Evolutionary conservation across 1,284 basidiomycete species (phyloP), one percentile per base, ranked within the genome.

Genomic region (Ustilago lituana): DNA sequence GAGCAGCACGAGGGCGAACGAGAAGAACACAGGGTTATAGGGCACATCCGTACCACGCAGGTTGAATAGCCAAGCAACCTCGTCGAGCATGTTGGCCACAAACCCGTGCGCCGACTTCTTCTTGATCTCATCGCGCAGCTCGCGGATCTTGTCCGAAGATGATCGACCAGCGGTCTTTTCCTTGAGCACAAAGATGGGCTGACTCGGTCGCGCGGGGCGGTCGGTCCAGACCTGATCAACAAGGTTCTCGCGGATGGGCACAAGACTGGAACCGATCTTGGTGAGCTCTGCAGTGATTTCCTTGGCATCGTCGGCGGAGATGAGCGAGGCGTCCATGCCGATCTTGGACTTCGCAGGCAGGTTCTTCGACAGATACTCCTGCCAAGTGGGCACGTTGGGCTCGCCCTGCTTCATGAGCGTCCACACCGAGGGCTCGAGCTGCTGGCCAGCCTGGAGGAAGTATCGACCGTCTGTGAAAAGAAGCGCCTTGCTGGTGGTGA

Each of bases 391-490:
- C 4, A 95, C 90, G 71, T 91, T 92, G 86, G 81, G 40, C 60
- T 78, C 77, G 19, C 80, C 94, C 74, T 91, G 88, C 82, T 92
- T 95, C 91, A 95, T 94, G 76, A 98, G 84, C 2, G 87, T 90
- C 94, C 94, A 98, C 68, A 94, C 93, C 47, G 86, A 77, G 4
- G 77, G 77, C 77, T 95, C 92, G 44, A 98, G 85, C 84, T 98
- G 91, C 76, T 94, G 88, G 59, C 87, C 88, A 0, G 94, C 95
- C 83, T 98, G 95, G 12, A 96, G 84, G 79, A 91, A 96, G 83
- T 98, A 98, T 39, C 95, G 85, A 2, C 94, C 94, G 84, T 97
- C 94, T 1, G 94, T 96, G 82, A 94, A 94, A 43, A 94, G 85
- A 62, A 86, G 89, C 0, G 75, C 80, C 41, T 76, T 58, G 31